Base-by-base conservation (phyloP, 352 stramenopile genomes). In the Hyaloperonospora brassicae region DNA sequence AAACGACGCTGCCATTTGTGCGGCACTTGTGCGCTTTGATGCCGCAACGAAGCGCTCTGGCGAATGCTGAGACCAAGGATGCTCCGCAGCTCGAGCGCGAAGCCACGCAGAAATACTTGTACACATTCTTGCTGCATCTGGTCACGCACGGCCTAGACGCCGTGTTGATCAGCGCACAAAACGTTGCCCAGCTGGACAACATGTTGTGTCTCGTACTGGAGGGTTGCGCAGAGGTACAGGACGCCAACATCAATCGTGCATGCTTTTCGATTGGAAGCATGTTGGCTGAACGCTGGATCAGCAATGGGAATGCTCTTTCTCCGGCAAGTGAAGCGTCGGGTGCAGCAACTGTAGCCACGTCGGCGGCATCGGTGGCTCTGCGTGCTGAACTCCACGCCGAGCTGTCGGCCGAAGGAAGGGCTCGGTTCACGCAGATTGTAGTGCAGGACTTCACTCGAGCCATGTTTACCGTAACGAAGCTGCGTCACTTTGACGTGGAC, bases 91-190 rank as follows among this genome's bases (percentile, higher is more conserved):
- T 88, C n/a, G 83, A 93, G 50, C 77, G 79, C 12, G 80, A 89
- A 47, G 66, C 73, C 21, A 73, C 83, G 25, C 83, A 90, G 52
- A 89, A 90, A 64, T 88, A 91, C 54, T 34, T 93, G 46, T 91
- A 84, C 64, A 72, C 76, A 56, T 90, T 91, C 58, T 44, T 91
- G 48, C 64, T 90, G 17, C 81, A 93, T 52, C 47, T 93, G 13
- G 61, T 83, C 17, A 70, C 72, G 27, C 80, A 93, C 65, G 60
- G 81, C n/a, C 60, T 93, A 14, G 77, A 86, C 23, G 45, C 50
- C 0, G 79, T 93, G 41, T 61, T 91, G 42, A 64, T 87, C 21
- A 87, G 76, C 47, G 46, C 70, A 0, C 75, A 72, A n/a, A 93
- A 93, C 51, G 69, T 71, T 2, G 58, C 43, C 5, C 76, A 87